phyloP scores from a whole-genome alignment of 352 stramenopile species.

The Phytophthora idaei region DNA sequence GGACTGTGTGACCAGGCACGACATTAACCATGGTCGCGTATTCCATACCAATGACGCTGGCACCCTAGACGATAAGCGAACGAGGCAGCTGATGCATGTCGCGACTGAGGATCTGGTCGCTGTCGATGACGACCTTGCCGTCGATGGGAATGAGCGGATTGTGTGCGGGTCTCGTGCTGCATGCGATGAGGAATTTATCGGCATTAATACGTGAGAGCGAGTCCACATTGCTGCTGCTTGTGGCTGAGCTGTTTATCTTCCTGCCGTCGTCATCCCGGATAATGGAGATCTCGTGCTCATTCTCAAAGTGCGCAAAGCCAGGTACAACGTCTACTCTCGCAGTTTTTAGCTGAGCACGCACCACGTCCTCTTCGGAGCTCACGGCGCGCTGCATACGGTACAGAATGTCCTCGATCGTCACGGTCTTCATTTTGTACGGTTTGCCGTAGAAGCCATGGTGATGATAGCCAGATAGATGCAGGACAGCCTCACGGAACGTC shows the following conservation, averaged over 20 bases:
- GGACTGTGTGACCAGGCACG: conserved; percentile 84
- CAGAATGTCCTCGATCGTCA: conserved; percentile 87
- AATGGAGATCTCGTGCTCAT: conserved; percentile 79
- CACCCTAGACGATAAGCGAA: conserved; percentile 82
- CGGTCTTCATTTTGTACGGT: conserved; percentile 82
- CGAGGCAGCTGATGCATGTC: conserved; percentile 71
- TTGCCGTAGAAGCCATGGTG: conserved; percentile 90
- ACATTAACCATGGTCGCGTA: conserved; percentile 93
- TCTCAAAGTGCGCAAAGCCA: conserved; percentile 76
- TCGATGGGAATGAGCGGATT: conserved; percentile 82
- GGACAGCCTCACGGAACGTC: conserved; percentile 91
- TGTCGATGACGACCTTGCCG: conserved; percentile 83
- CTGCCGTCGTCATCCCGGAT: conserved; percentile 36
- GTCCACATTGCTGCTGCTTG: conserved; percentile 28
- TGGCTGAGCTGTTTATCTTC: conserved; percentile 2
- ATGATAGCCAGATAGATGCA: conserved; percentile 90
- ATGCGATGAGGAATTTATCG: conserved; percentile 87
- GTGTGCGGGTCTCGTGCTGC: conserved; percentile 82
- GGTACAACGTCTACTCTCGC: conserved; percentile 78
- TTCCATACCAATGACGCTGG: conserved; percentile 91
- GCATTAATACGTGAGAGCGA: conserved; percentile 54
- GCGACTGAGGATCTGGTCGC: conserved; percentile 78
- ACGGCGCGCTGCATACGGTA: conserved; percentile 82
- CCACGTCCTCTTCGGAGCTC: conserved; percentile 80
- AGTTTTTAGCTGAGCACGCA: conserved; percentile 80